Base-by-base conservation (phyloP, 768 basidiomycete species). In the Porphyrellus cyaneotinctus region DNA sequence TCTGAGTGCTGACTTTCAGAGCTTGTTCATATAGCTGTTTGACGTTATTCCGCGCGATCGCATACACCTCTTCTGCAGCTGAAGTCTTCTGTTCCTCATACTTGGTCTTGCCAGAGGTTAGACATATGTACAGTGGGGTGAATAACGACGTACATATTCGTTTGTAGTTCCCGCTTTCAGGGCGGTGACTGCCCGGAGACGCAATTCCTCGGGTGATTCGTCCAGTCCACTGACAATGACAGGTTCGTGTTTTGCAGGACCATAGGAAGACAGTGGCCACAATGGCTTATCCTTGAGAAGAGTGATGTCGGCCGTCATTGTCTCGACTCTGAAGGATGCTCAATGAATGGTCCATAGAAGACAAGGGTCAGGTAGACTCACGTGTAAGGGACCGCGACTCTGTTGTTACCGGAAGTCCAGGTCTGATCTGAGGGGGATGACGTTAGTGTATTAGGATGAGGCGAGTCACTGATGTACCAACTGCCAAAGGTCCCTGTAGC, bases 201-300 rank as follows among this genome's bases (percentile, higher is more conserved):
- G 77, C 41, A 95, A 70, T 67, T 97, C 93, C 61, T 95, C 93
- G 0, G 80, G 79, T 0, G 84, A 87, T 54, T 85, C 75, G 57
- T 97, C 92, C 30, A 87, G 68, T 3, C 81, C 84, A 10, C 70
- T 50, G 17, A 97, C 66, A 6, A 95, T 58, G 20, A 74, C 80
- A 0, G 83, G 83, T 57, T 92, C 90, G 53, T 78, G 62, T 64
- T 94, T 95, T 4, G 82, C 80, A 20, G 89, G 82, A 0, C 78
- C 91, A 64, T 88, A 95, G 0, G 82, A 85, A 0, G 89, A 84
- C 0, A 95, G 72, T 14, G 87, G 85, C 86, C 88, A 97, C 13
- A 77, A 39, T 0, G 92, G 93, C 62, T 82, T 85, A 15, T 94
- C 91, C 20, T 70, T 73, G 20, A 66, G 63, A 3, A 70, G 71